Percentiles rank a stretch among this genome's conserved stretches.
Evolutionary conservation across 305 asterid genomes (phyloP).

Genomic region (Solanum hybrid): DNA sequence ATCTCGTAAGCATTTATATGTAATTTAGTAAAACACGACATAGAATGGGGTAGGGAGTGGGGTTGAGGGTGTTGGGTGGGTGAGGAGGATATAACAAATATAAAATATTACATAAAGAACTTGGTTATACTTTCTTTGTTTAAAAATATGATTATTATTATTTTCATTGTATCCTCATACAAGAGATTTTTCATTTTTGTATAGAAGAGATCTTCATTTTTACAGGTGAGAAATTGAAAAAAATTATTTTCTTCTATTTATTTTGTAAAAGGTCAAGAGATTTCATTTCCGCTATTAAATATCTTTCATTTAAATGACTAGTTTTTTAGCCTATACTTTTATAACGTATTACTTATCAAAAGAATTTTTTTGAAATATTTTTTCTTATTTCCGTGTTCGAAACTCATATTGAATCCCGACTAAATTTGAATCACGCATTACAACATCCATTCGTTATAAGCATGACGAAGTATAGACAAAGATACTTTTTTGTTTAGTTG

Average conservation of each 20-base stretch:
- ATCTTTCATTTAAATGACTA: not conserved
- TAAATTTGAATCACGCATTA: too few relatives aligned
- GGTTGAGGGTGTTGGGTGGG: not conserved
- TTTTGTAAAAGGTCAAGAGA: not conserved
- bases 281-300: not conserved
- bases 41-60: not conserved
- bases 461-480: not conserved
- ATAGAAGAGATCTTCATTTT: not conserved
- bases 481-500: not conserved
- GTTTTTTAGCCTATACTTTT: not conserved
- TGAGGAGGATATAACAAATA: not conserved
- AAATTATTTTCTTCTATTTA: not conserved
- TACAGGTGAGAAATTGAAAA: accelerated
- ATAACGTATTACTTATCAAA: not conserved
- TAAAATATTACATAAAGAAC: not conserved
- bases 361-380: too few relatives aligned
- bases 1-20: not conserved
- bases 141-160: not conserved
- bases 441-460: too few relatives aligned
- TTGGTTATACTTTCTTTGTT: not conserved
- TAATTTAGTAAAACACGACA: not conserved
- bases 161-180: not conserved
- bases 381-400: not conserved
- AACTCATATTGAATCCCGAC: accelerated
- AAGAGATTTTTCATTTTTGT: not conserved